phyloP scores from a whole-genome alignment of 2,329 filamentous ascomycete species.

The Fusarium marasasianum region DNA sequence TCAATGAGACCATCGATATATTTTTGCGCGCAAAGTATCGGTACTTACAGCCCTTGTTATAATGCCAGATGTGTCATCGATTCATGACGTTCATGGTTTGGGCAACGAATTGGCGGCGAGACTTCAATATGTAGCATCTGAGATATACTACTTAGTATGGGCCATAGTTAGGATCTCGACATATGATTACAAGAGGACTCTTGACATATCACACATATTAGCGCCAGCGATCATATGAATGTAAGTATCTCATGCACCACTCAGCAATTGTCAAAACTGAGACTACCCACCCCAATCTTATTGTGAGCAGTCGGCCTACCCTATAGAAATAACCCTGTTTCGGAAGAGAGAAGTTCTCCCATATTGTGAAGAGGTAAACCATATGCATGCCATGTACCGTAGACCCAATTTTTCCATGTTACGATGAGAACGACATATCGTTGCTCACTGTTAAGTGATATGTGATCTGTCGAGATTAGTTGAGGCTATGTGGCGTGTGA shows the following conservation, averaged over 20 bases:
- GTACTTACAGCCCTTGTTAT: too few relatives aligned
- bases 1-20: not conserved
- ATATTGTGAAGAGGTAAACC: not conserved
- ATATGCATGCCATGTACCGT: not conserved
- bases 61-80: not conserved
- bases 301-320: not conserved
- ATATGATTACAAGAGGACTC: not conserved
- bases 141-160: not conserved
- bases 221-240: not conserved
- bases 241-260: too few relatives aligned
- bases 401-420: not conserved
- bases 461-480: not conserved
- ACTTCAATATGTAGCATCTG: not conserved
- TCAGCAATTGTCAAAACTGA: not conserved
- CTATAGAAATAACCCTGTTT: not conserved
- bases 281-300: too few relatives aligned
- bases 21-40: not conserved
- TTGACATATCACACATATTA: too few relatives aligned
- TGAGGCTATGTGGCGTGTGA: not conserved
- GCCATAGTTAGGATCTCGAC: not conserved
- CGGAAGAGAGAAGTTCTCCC: not conserved
- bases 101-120: not conserved
- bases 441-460: not conserved
- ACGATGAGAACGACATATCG: not conserved
- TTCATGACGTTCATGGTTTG: not conserved